These are phyloP conservation scores for Boletus subluridellus DNA, from an alignment of 1,284 basidiomycete species.

Conservation along the genomic window DNA sequence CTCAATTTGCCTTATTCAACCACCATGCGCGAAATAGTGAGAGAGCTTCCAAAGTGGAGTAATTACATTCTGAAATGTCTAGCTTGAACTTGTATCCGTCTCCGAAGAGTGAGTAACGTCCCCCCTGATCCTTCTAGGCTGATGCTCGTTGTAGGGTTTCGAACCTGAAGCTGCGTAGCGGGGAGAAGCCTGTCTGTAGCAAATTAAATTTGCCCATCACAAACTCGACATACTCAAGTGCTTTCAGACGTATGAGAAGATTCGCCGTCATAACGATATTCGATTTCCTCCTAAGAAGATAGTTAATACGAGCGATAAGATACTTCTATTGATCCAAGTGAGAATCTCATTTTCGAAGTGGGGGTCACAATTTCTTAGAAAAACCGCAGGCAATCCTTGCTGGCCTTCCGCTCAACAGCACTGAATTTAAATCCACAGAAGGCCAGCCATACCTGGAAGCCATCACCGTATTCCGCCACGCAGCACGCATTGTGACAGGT, in stretches of 20 bases:
- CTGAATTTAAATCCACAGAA: slow-evolving; percentile 66
- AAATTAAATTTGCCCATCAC: not conserved
- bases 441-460: slow-evolving; percentile 71
- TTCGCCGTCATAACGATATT: slow-evolving; percentile 66
- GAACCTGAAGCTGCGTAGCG: slow-evolving; percentile 61
- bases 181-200: slow-evolving; percentile 60
- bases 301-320: slow-evolving; percentile 65
- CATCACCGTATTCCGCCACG: slow-evolving; percentile 62
- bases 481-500: slow-evolving; percentile 66
- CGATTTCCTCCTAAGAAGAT: slow-evolving; percentile 67
- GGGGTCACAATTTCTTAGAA: slow-evolving; percentile 1
- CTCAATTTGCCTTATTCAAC: slow-evolving; percentile 54
- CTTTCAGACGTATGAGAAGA: slow-evolving; percentile 56
- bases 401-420: slow-evolving; percentile 60
- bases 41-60: slow-evolving; percentile 19
- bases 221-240: not conserved
- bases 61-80: slow-evolving; percentile 4
- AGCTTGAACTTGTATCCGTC: slow-evolving; percentile 64
- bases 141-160: slow-evolving; percentile 46
- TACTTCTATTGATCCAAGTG: slow-evolving; percentile 71
- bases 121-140: not conserved
- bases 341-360: not conserved
- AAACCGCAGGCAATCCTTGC: slow-evolving; percentile 64
- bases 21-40: slow-evolving; percentile 62
- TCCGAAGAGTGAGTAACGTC: slow-evolving; percentile 59